These are phyloP conservation scores for Mesembryanthemum crystallinum DNA, from an alignment of 148 eudicot genomes.

Conservation along the genomic window DNA sequence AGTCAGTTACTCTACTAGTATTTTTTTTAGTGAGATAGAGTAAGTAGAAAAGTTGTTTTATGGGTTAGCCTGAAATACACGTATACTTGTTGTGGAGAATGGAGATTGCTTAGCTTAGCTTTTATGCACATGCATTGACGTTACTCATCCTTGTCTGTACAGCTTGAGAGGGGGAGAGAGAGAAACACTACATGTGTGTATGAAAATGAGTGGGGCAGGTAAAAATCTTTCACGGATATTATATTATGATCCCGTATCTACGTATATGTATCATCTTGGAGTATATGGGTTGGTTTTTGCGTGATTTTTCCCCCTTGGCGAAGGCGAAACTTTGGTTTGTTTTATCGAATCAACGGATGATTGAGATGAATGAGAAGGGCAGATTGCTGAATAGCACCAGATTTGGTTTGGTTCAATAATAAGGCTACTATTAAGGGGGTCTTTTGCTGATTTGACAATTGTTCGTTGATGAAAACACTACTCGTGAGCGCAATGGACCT, in stretches of 20 bases:
- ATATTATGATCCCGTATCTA: background rate
- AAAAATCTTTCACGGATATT: conserved; percentile 1
- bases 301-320: background rate
- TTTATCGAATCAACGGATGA: too few relatives aligned
- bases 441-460: conserved; percentile 12
- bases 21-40: conserved; percentile 2
- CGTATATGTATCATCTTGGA: background rate
- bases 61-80: conserved; percentile 16
- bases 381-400: background rate
- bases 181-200: background rate
- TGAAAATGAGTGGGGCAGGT: conserved; percentile 1
- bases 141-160: conserved; percentile 18
- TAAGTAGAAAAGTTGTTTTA: background rate
- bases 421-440: background rate
- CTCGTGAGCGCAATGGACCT: conserved; percentile 11
- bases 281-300: background rate
- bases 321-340: too few relatives aligned
- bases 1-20: background rate
- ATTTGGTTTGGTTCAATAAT: background rate
- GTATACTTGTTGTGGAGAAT: conserved; percentile 15
- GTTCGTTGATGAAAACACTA: conserved; percentile 1
- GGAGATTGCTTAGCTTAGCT: conserved; percentile 6
- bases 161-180: conserved; percentile 1
- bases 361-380: background rate
- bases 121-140: conserved; percentile 22